A percentile compares a stretch with the other conserved stretches of the same genome.
Conservation (phyloP, 2,329 filamentous ascomycete species). For the Xylariales sp. region DNA sequence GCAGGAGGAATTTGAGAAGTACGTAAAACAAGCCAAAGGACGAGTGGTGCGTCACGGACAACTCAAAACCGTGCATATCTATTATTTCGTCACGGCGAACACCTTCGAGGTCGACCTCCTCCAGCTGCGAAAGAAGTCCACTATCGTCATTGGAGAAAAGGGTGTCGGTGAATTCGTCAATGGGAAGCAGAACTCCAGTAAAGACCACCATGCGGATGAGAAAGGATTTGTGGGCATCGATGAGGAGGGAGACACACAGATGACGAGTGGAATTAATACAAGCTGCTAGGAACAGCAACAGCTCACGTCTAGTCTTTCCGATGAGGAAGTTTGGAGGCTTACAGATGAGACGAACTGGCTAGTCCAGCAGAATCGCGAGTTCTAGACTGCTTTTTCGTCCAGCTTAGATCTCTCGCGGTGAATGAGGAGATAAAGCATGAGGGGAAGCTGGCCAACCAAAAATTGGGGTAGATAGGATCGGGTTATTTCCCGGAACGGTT, state of each 20-base stretch:
- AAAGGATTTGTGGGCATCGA: constrained; percentile 2
- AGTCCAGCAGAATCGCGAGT: constrained; percentile 38
- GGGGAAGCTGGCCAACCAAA: constrained; percentile 7
- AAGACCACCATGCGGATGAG: background rate
- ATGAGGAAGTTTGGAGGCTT: constrained; percentile 45
- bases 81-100: constrained; percentile 54
- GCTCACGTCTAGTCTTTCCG: constrained; percentile 40
- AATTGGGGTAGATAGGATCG: background rate
- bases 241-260: background rate
- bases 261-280: background rate
- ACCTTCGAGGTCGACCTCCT: constrained; percentile 57
- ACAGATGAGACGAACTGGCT: constrained; percentile 47
- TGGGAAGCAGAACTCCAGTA: background rate
- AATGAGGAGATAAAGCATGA: constrained; percentile 25
- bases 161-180: constrained; percentile 16
- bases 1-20: constrained; percentile 50
- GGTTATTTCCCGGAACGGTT: constrained; percentile 2
- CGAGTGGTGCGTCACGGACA: constrained; percentile 56
- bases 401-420: background rate
- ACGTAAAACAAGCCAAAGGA: constrained; percentile 56
- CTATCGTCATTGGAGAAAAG: constrained; percentile 3
- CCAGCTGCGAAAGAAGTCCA: constrained; percentile 43
- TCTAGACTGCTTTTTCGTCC: constrained; percentile 16
- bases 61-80: constrained; percentile 52
- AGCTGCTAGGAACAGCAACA: constrained; percentile 18